phyloP scores from a whole-genome alignment of 129 eudicot genomes.

The Tagetes erecta region DNA sequence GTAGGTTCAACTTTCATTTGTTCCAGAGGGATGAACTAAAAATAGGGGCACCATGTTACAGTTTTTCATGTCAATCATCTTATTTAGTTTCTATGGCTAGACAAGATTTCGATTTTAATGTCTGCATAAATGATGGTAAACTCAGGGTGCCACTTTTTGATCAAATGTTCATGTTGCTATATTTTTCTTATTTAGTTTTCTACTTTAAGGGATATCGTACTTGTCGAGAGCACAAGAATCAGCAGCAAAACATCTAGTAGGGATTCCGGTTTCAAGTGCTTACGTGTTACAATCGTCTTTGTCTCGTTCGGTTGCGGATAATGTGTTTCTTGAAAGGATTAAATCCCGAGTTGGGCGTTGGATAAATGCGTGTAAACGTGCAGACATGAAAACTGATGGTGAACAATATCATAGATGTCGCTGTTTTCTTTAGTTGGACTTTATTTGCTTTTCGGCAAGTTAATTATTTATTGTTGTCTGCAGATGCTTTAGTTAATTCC shows the following conservation, averaged over 20 bases:
- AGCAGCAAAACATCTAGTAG: constrained; percentile 42
- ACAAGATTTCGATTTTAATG: constrained; percentile 87
- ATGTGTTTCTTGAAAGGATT: constrained; percentile 62
- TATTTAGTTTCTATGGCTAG: constrained; percentile 78
- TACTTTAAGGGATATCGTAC: constrained; percentile 79
- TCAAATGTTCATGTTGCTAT: constrained; percentile 1
- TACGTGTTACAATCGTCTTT: constrained; percentile 41
- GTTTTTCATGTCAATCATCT: constrained; percentile 91
- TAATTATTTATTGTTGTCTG: constrained; percentile 21
- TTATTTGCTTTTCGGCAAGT: neutral
- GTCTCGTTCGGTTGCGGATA: constrained; percentile 76
- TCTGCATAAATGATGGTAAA: constrained; percentile 84
- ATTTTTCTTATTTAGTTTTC: constrained; percentile 24
- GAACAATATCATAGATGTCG: constrained; percentile 13
- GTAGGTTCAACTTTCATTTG: constrained; percentile 91
- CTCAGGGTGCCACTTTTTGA: neutral
- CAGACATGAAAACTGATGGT: constrained; percentile 58
- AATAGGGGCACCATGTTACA: constrained; percentile 74
- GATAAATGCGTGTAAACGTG: constrained; percentile 57
- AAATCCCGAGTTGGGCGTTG: constrained; percentile 69
- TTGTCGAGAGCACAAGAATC: constrained; percentile 92
- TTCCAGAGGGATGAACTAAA: constrained; percentile 96
- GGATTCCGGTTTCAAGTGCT: constrained; percentile 37
- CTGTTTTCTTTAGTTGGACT: constrained; percentile 12
- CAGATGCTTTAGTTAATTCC: constrained; percentile 74